phyloP scores from a whole-genome alignment of 2,329 filamentous ascomycete genomes.

The Cryphonectria carpinicola region DNA sequence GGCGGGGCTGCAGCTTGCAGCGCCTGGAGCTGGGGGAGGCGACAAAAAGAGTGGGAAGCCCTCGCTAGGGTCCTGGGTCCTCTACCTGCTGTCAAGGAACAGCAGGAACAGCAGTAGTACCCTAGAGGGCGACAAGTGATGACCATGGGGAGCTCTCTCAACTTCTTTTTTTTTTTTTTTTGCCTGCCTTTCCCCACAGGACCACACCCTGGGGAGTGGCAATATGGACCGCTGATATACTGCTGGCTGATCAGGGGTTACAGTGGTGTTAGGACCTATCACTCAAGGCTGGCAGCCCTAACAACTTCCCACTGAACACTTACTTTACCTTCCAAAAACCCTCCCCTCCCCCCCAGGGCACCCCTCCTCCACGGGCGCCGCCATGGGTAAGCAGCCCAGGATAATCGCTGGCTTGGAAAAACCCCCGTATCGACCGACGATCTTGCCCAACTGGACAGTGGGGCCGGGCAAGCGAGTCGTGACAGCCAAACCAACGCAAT shows the following conservation, averaged over 20 bases:
- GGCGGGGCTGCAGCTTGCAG: neutral
- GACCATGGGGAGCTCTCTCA: neutral
- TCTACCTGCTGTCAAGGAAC: neutral
- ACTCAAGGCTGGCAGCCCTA: neutral
- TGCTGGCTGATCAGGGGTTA: neutral
- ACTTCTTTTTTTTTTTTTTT: too few species aligned
- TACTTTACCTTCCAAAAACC: neutral
- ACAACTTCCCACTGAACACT: neutral
- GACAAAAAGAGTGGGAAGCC: neutral
- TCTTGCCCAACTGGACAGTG: constrained; percentile 9
- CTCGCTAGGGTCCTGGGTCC: neutral
- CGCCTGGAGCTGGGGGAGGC: constrained; percentile 6
- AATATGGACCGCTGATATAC: neutral
- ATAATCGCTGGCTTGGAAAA: neutral
- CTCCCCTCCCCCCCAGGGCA: too few species aligned
- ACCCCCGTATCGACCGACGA: neutral
- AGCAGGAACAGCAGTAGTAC: too few species aligned
- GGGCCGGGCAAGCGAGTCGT: constrained; percentile 17
- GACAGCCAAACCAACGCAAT: constrained; percentile 19
- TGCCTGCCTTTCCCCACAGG: neutral
- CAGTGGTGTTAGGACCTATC: neutral
- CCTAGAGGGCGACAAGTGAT: neutral
- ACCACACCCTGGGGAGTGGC: neutral
- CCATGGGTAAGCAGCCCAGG: neutral
- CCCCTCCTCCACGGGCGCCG: neutral